These are phyloP conservation scores for Eucalyptus cladocalyx DNA, from an alignment of 345 rosid genomes.

Conservation along the genomic window DNA sequence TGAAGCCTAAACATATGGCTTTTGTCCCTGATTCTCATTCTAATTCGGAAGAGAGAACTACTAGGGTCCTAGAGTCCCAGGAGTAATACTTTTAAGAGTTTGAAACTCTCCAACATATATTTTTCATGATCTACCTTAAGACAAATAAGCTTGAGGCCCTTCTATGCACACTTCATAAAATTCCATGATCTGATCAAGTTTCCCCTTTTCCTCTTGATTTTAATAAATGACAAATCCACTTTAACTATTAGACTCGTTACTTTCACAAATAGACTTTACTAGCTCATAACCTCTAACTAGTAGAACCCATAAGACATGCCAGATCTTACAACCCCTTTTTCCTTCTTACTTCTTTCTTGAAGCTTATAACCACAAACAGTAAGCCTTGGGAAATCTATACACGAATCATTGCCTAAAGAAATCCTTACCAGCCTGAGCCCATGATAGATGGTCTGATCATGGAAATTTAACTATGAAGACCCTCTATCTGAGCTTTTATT, in stretches of 20 bases:
- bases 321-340: not conserved
- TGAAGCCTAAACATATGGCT: not conserved
- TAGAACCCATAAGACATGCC: not conserved
- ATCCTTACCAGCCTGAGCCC: not conserved
- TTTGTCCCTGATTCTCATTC: not conserved
- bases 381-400: not conserved
- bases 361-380: not conserved
- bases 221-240: not conserved
- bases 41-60: not conserved
- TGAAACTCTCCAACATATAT: not conserved
- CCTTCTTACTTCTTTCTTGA: not conserved
- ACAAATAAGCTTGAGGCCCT: not conserved
- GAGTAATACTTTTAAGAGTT: not conserved
- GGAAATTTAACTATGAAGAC: not conserved
- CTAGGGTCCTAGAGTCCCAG: not conserved
- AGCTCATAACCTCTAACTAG: not conserved
- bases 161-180: not conserved
- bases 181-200: not conserved
- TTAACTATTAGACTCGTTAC: not conserved
- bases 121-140: not conserved
- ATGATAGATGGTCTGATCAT: not conserved
- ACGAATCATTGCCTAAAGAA: not conserved
- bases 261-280: not conserved
- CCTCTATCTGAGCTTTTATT: not conserved
- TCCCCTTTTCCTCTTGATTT: not conserved